These are phyloP conservation scores for Dissophora globulifera DNA, from an alignment of 192 early-diverging fungal species.

Conservation along the genomic window DNA sequence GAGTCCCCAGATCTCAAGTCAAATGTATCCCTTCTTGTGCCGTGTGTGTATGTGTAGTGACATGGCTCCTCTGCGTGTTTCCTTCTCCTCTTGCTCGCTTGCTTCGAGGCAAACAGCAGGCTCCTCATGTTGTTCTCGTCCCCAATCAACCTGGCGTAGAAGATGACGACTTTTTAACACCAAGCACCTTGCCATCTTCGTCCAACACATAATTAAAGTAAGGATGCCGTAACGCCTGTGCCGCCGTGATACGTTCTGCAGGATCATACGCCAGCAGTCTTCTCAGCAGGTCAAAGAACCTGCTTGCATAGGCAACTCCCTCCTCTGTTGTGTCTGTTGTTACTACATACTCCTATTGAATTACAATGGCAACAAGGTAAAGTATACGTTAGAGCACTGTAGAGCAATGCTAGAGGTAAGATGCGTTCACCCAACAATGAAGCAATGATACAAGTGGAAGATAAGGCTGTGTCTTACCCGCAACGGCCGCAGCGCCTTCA, in stretches of 20 bases:
- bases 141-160: too few relatives aligned
- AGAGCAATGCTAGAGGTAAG: too few relatives aligned
- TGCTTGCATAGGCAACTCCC: constrained; percentile 40
- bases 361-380: neutral
- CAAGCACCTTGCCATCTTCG: constrained; percentile 42
- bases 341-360: constrained; percentile 32
- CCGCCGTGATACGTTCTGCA: constrained; percentile 78
- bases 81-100: too few relatives aligned
- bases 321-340: constrained; percentile 53
- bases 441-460: neutral
- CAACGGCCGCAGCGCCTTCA: constrained; percentile 66
- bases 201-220: constrained; percentile 78
- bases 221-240: constrained; percentile 84
- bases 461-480: constrained; percentile 43
- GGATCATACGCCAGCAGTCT: constrained; percentile 86
- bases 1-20: too few relatives aligned
- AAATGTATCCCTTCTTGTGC: too few relatives aligned
- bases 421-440: too few relatives aligned
- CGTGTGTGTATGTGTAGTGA: too few relatives aligned
- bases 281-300: constrained; percentile 78
- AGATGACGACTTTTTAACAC: constrained; percentile 3
- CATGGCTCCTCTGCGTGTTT: too few relatives aligned
- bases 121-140: too few relatives aligned
- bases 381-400: too few relatives aligned
- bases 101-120: too few relatives aligned